Evolutionary conservation across 345 rosid species (phyloP).

Genomic region (Pugionium dolabratum): DNA sequence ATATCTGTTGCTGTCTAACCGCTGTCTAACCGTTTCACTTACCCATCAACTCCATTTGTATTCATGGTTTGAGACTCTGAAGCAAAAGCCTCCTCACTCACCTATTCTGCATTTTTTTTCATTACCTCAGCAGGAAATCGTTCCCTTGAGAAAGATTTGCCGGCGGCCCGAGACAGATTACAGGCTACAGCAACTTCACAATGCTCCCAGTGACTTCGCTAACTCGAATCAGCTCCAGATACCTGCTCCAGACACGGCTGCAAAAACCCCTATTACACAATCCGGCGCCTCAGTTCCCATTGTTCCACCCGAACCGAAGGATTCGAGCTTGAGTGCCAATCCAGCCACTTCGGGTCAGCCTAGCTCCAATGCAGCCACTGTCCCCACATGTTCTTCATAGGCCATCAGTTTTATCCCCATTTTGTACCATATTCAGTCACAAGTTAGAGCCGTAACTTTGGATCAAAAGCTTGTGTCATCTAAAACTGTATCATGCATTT

Average conservation of each 20-base stretch:
- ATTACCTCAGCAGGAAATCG: slow-evolving; percentile 74
- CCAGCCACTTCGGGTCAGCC: slow-evolving; percentile 37
- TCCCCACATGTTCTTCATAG: slow-evolving; percentile 33
- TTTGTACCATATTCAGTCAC: slow-evolving; percentile 31
- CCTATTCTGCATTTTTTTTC: slow-evolving; percentile 34
- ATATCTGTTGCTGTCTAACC: slow-evolving; percentile 20
- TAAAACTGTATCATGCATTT: slow-evolving; percentile 25
- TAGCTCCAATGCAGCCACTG: slow-evolving; percentile 31
- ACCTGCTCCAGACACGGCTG: slow-evolving; percentile 24
- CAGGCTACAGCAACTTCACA: slow-evolving; percentile 94
- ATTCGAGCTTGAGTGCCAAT: slow-evolving; percentile 21
- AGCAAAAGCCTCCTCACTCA: slow-evolving; percentile 27
- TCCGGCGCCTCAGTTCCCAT: slow-evolving; percentile 27
- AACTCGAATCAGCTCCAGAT: slow-evolving; percentile 40
- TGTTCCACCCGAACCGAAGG: slow-evolving; percentile 25
- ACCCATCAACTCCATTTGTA: slow-evolving; percentile 16
- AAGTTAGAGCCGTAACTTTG: slow-evolving; percentile 30
- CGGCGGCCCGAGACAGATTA: slow-evolving; percentile 98
- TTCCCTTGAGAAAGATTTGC: slow-evolving; percentile 90
- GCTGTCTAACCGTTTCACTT: slow-evolving; percentile 1
- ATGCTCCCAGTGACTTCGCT: slow-evolving; percentile 48
- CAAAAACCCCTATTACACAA: slow-evolving; percentile 26
- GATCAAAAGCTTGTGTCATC: slow-evolving; percentile 33
- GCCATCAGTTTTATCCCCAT: slow-evolving; percentile 16
- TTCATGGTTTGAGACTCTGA: slow-evolving; percentile 14